These are phyloP conservation scores for Tetramitus jugosus DNA, from an alignment of 208 protist species.

Conservation along the genomic window DNA sequence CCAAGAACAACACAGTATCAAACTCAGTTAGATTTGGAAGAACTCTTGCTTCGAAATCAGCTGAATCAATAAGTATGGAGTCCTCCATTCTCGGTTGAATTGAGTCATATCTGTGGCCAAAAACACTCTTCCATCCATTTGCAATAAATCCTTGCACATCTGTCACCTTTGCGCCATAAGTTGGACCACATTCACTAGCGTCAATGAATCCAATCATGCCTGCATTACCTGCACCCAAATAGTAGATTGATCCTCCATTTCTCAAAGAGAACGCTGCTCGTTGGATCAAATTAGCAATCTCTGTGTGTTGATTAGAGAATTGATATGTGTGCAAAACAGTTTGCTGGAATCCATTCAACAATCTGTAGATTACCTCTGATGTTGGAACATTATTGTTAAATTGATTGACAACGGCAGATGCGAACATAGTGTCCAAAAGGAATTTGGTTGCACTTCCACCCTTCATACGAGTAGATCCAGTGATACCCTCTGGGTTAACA, in stretches of 20 bases:
- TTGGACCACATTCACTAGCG: slow-evolving; percentile 37
- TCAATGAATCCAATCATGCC: slow-evolving; percentile 38
- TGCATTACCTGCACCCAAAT: slow-evolving; percentile 20
- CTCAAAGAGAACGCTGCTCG: not conserved
- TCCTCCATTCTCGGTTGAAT: not conserved
- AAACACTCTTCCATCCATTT: slow-evolving; percentile 22
- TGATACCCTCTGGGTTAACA: slow-evolving; percentile 39
- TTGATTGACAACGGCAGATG: not conserved
- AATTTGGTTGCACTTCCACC: slow-evolving; percentile 36
- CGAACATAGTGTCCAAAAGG: slow-evolving; percentile 30
- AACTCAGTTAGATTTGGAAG: not conserved
- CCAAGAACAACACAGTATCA: slow-evolving; percentile 16
- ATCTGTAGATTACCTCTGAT: not conserved
- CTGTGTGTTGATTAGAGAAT: not conserved
- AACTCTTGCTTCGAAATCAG: not conserved
- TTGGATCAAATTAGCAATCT: not conserved
- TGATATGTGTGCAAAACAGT: not conserved
- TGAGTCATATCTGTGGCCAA: not conserved
- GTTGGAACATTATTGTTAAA: not conserved
- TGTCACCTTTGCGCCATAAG: slow-evolving; percentile 28
- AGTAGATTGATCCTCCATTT: slow-evolving; percentile 25
- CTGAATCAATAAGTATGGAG: too few species aligned
- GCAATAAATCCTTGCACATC: slow-evolving; percentile 30
- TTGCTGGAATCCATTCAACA: not conserved
- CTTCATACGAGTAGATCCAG: slow-evolving; percentile 47